These are phyloP conservation scores for Jamesozyma rosinii DNA, from an alignment of 805 yeast species.

Conservation along the genomic window DNA sequence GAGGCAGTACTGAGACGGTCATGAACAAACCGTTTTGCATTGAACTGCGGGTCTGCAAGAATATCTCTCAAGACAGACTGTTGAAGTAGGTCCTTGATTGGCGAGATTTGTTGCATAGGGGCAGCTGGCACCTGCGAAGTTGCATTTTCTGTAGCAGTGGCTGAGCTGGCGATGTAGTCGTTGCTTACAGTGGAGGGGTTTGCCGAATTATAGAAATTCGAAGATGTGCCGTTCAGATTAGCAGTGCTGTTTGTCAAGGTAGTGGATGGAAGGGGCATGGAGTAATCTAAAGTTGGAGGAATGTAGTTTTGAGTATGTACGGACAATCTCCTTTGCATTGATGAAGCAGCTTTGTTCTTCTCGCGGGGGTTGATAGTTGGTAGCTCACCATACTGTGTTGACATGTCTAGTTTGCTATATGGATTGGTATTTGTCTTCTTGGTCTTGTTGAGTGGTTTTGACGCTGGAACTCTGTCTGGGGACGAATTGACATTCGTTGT, in stretches of 20 bases:
- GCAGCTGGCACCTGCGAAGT: background rate
- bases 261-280: conserved; percentile 22
- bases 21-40: conserved; percentile 41
- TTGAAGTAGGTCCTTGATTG: conserved; percentile 4
- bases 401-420: conserved; percentile 4
- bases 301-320: conserved; percentile 29
- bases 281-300: conserved; percentile 25
- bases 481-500: background rate
- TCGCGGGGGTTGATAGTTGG: conserved; percentile 31
- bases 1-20: conserved; percentile 52
- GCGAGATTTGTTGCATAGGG: background rate
- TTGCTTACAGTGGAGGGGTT: background rate
- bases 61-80: conserved; percentile 2
- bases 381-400: conserved; percentile 11
- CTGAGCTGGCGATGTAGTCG: background rate
- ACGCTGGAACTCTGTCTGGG: background rate
- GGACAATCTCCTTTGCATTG: conserved; percentile 39
- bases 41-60: conserved; percentile 36
- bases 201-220: background rate
- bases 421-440: conserved; percentile 8
- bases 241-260: background rate
- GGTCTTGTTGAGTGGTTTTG: conserved; percentile 3
- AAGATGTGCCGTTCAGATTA: background rate
- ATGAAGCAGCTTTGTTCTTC: conserved; percentile 33
- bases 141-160: background rate